These are phyloP conservation scores for Spathaspora sp. DNA, from an alignment of 805 yeast species.

Conservation along the genomic window DNA sequence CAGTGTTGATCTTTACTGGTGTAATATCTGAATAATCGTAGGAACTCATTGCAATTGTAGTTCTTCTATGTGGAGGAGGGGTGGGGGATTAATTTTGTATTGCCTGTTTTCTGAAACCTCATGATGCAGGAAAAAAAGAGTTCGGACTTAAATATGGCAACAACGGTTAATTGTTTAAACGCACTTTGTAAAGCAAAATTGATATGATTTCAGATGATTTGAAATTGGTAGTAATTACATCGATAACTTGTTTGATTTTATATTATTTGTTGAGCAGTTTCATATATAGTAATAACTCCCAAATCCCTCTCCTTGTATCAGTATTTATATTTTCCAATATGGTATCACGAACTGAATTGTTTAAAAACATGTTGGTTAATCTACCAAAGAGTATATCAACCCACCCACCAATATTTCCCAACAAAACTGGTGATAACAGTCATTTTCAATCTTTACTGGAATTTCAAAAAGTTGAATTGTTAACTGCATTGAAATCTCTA, in stretches of 20 bases:
- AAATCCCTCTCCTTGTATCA: slow-evolving; percentile 22
- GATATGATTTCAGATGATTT: slow-evolving; percentile 4
- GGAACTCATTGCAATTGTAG: slow-evolving; percentile 1
- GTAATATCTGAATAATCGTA: slow-evolving; percentile 39
- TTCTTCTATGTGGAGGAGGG: background rate
- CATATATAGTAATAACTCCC: slow-evolving; percentile 15
- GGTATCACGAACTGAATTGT: slow-evolving; percentile 23
- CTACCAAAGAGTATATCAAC: background rate
- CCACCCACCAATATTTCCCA: background rate
- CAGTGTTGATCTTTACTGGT: slow-evolving; percentile 41
- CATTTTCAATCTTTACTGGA: slow-evolving; percentile 15
- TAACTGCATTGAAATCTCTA: slow-evolving; percentile 46
- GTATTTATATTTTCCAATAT: slow-evolving; percentile 32
- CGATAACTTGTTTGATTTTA: slow-evolving; percentile 13
- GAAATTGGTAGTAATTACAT: slow-evolving; percentile 15
- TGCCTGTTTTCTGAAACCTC: background rate
- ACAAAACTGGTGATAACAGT: background rate
- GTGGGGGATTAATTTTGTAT: background rate
- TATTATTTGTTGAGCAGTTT: slow-evolving; percentile 16
- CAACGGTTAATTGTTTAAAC: no score
- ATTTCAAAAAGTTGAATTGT: slow-evolving; percentile 24
- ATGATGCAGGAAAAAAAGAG: background rate
- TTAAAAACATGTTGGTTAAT: slow-evolving; percentile 13
- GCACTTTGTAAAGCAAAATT: no score
- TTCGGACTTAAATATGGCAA: no score